Conservation (phyloP, 345 rosid species). For the Firmiana major region DNA sequence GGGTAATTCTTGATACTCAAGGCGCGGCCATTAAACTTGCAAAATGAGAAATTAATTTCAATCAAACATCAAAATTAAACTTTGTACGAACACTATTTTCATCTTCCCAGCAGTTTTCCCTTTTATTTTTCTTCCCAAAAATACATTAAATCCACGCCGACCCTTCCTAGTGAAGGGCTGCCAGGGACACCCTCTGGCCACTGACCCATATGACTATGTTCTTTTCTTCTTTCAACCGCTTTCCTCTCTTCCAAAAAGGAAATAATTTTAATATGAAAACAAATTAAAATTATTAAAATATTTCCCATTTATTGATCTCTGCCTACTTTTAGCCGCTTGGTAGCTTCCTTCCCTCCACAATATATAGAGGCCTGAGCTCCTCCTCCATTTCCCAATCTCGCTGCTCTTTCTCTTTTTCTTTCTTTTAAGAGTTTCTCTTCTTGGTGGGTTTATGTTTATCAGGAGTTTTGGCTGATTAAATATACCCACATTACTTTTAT, state of each 20-base stretch:
- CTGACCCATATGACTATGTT: conserved; percentile 58
- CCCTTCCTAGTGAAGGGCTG: conserved; percentile 39
- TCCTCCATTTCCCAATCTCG: conserved; percentile 25
- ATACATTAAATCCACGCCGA: conserved; percentile 70
- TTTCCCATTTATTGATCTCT: conserved; percentile 35
- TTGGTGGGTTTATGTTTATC: conserved; percentile 35
- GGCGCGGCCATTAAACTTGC: background rate
- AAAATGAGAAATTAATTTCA: background rate
- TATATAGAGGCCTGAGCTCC: conserved; percentile 43
- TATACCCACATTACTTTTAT: conserved; percentile 39
- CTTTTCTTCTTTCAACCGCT: conserved; percentile 37
- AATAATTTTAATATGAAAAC: background rate
- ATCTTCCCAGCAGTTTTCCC: background rate
- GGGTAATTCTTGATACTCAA: conserved; percentile 1
- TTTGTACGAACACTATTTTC: background rate
- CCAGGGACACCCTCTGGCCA: conserved; percentile 24
- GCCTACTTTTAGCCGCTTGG: conserved; percentile 33
- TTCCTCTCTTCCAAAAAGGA: conserved; percentile 22
- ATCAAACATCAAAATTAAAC: background rate
- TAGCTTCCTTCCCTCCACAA: conserved; percentile 47
- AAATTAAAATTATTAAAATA: too few species aligned
- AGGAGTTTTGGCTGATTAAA: conserved; percentile 41
- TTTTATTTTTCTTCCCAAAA: background rate
- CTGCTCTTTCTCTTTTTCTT: conserved; percentile 9
- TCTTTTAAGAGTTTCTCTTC: conserved; percentile 8